A percentile compares a stretch with the other conserved stretches of the same genome.
Conservation (phyloP, 1,284 basidiomycete genomes). For the Wolfiporia cocos region DNA sequence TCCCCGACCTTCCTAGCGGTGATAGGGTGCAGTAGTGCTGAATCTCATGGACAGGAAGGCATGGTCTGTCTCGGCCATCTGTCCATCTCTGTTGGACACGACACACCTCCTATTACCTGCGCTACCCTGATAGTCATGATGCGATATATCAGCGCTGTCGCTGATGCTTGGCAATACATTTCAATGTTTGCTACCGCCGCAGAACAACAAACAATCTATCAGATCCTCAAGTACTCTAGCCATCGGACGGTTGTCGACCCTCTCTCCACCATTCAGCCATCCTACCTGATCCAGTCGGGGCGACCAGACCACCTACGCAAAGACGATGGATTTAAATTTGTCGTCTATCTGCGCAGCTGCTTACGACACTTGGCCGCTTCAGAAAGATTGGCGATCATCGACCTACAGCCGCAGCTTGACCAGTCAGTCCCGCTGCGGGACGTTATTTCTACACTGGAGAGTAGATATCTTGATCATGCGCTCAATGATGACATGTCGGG, state of each 20-base stretch:
- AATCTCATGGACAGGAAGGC: conserved; percentile 2
- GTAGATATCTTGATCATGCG: conserved; percentile 18
- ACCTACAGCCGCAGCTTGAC: conserved; percentile 5
- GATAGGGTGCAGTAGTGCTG: conserved; percentile 8
- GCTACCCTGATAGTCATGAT: conserved; percentile 11
- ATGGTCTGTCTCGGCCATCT: conserved; percentile 10
- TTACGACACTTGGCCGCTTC: conserved; percentile 29
- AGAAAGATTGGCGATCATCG: conserved; percentile 19
- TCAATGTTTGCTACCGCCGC: too few relatives aligned
- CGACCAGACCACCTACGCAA: conserved; percentile 58
- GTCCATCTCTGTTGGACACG: conserved; percentile 13
- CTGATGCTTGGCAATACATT: neutral
- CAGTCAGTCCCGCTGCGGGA: conserved; percentile 18
- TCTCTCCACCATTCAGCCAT: conserved; percentile 72
- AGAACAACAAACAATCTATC: conserved; percentile 30
- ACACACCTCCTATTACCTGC: conserved; percentile 14
- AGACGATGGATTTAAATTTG: conserved; percentile 59
- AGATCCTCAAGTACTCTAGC: conserved; percentile 43
- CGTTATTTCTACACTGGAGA: conserved; percentile 18
- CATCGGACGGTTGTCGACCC: conserved; percentile 58
- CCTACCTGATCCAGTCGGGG: conserved; percentile 71
- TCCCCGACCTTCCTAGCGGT: conserved; percentile 7
- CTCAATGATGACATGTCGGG: conserved; percentile 19
- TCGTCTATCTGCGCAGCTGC: conserved; percentile 66
- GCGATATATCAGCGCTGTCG: conserved; percentile 2